phyloP scores from a whole-genome alignment of 169 alveolate genomes.

The Nephromyces sp. region DNA sequence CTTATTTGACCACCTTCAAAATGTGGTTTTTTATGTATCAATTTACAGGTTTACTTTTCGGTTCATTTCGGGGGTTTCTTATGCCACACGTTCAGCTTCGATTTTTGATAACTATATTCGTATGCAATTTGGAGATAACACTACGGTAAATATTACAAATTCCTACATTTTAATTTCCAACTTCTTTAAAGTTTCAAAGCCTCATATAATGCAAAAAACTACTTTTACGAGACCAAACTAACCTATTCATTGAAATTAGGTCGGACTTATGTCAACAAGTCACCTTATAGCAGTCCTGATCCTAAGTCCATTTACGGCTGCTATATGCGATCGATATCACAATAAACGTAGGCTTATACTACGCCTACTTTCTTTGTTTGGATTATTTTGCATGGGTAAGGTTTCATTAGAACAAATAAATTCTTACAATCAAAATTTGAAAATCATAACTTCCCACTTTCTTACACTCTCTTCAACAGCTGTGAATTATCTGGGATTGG shows the following conservation, averaged over 20 bases:
- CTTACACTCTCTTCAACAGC: no score
- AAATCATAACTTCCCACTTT: no score
- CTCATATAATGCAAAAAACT: no score
- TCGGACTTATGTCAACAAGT: not conserved
- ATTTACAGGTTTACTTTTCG: constrained; percentile 17
- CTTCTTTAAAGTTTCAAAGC: no score
- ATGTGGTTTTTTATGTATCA: not conserved
- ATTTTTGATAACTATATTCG: constrained; percentile 14
- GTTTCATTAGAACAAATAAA: no score
- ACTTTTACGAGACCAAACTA: no score
- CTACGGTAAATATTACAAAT: constrained; percentile 3
- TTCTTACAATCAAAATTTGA: no score
- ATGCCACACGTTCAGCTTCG: constrained; percentile 20
- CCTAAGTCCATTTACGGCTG: not conserved
- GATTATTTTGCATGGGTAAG: not conserved
- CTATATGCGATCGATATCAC: not conserved
- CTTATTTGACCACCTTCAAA: no score
- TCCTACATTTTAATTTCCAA: no score
- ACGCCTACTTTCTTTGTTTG: not conserved
- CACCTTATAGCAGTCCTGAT: not conserved
- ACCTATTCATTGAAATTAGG: not conserved
- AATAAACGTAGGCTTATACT: not conserved
- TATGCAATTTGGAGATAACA: constrained; percentile 20
- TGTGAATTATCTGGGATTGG: not conserved
- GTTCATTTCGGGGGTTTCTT: not conserved